Conservation (phyloP, 441 rosid species). For the Pelargonium citronellum region DNA sequence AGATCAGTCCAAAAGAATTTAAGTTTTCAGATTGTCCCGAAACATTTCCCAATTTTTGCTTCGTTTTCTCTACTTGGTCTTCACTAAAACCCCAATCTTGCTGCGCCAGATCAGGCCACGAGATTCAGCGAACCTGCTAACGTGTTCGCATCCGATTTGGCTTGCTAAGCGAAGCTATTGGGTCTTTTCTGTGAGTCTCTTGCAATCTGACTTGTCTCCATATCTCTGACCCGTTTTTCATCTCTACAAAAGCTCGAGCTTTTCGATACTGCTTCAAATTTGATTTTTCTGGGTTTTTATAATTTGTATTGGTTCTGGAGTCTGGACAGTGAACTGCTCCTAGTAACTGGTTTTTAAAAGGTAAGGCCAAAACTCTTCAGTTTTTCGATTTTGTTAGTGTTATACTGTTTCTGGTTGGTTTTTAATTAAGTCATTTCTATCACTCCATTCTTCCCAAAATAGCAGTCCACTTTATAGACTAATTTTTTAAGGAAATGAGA, state of each 20-base stretch:
- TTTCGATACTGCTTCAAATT: background rate
- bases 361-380: slow-evolving; percentile 16
- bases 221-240: background rate
- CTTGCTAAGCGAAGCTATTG: background rate
- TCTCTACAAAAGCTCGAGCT: background rate
- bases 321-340: slow-evolving; percentile 17
- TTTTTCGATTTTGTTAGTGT: background rate
- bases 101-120: slow-evolving; percentile 17
- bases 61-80: slow-evolving; percentile 15
- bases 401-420: background rate
- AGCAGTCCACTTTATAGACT: too few relatives aligned
- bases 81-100: slow-evolving; percentile 25
- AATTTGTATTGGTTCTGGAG: slow-evolving; percentile 17
- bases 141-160: slow-evolving; percentile 12
- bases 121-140: slow-evolving; percentile 24
- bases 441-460: background rate
- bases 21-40: slow-evolving; percentile 16
- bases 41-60: background rate
- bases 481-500: too few relatives aligned
- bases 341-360: slow-evolving; percentile 19
- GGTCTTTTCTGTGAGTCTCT: slow-evolving; percentile 11
- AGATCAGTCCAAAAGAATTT: background rate
- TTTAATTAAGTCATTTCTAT: slow-evolving; percentile 6
- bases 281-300: slow-evolving; percentile 5
- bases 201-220: slow-evolving; percentile 19